Evolutionary conservation across 495 filamentous ascomycete species (phyloP), one percentile per base, ranked within the genome.

Genomic region (Aeminium ludgeri): DNA sequence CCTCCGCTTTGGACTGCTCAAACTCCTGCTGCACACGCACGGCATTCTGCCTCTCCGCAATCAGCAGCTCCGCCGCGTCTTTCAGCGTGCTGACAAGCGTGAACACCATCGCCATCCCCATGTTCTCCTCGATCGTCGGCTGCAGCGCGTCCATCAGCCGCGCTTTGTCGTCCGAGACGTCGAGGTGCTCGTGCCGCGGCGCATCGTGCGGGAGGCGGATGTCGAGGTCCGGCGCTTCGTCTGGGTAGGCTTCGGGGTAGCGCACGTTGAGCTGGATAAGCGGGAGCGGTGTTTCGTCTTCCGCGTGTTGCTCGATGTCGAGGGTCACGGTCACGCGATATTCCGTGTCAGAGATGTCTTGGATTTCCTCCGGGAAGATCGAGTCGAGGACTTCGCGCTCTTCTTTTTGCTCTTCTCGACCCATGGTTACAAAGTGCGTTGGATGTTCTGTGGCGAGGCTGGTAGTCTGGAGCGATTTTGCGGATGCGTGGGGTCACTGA

Each of bases 61-160:
- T 74, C 17, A 99, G 65, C 40, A 71, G 65, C 63, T 99, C 89
- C 4, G 83, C 84, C 28, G 67, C 65, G 43, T 99, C 89, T 54
- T 94, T 96, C 40, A 99, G 60, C 2, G 81, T 73, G 30, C 76
- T 80, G 23, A 86, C 75, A 13, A 99, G 64, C 0, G 86, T 84
- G 61, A 94, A 99, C 0, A 99, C 68, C 89, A 99, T 99, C n/a
- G 84, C 80, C 74, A 93, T 94, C 23, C 89, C 89, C 28, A 96
- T 56, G 45, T 86, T 96, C 59, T 96, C 89, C 44, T 81, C 72
- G 23, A 95, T 77, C 0, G 74, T 76, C 2, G 71, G 65, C 31
- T 74, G 55, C 12, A 96, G 66, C 2, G 72, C 65, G 33, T 72
- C 62, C 10, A 95, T 71, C 1, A 99, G 69, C 31, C 57, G 57